Evolutionary conservation across 2,329 filamentous ascomycete genomes (phyloP), one percentile per base, ranked within the genome.

Genomic region (Hortaea sp.): DNA sequence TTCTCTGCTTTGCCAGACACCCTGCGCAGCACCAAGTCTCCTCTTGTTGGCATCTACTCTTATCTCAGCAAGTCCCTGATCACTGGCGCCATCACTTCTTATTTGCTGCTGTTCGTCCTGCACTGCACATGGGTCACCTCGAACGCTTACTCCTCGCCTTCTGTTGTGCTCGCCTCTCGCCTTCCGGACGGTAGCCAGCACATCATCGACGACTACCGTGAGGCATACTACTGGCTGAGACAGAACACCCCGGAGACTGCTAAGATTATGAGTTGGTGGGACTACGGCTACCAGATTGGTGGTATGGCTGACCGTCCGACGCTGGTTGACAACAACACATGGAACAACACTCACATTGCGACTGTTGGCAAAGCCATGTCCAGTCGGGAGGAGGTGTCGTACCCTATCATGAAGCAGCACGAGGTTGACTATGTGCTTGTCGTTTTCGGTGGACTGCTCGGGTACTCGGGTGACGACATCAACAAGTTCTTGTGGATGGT

Each of bases 401-500:
- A 98, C 68, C 88, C 88, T 2, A 98, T 98, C 64, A 90, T 98
- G 79, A 85, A 89, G 56, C 88, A 97, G 68, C 92, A 98, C 63
- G 92, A 98, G 69, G 92, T 98, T 3, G 90, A 98, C 69, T 98
- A 98, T 59, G 88, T 98, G n/a, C 76, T 98, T 45, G 82, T 98
- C 13, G 92, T 98, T 47, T 98, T 97, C 60, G 92, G 92, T 61
- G 92, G 88, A 65, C 79, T 98, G 48, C 75, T 98, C 35, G 94
- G 94, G 46, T 98, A 98, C 73, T 95, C 89, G 43, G 92, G 92
- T 53, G 92, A 98, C 59, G 92, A 98, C 63, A 95, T 98, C 73
- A 98, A 98, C 76, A 98, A 98, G 73, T 98, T 98, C 75, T 75
- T 98, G 57, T 98, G 92, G 92, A 98, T 98, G 94, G 89, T 98